Percentiles rank a stretch among this genome's conserved stretches.
Evolutionary conservation across 2,329 filamentous ascomycete genomes (phyloP).

Genomic region (Aspergillus sp.): DNA sequence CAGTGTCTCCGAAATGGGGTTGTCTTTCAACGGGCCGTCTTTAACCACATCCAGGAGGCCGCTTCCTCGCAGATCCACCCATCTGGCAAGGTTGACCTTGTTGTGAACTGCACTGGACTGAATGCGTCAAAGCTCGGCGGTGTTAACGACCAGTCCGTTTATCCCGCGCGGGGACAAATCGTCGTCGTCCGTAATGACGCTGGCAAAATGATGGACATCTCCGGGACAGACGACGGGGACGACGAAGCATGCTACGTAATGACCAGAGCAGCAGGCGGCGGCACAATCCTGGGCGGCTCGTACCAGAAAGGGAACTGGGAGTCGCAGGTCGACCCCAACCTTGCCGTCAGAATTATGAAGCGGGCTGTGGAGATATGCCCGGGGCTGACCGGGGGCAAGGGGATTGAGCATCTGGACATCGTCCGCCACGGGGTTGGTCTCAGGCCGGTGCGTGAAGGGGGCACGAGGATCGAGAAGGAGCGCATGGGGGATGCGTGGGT

Average conservation of each 20-base stretch:
- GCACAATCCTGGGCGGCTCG: conserved; percentile 72
- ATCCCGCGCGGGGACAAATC: conserved; percentile 70
- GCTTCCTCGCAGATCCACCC: conserved; percentile 43
- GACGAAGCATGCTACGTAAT: conserved; percentile 71
- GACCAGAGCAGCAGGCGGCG: conserved; percentile 64
- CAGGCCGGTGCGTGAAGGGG: conserved; percentile 60
- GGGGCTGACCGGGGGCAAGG: conserved; percentile 36
- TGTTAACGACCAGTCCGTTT: conserved; percentile 61
- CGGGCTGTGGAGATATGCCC: conserved; percentile 35
- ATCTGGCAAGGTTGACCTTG: conserved; percentile 48
- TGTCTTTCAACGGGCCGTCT: conserved; percentile 49
- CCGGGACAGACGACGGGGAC: conserved; percentile 60
- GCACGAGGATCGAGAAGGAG: conserved; percentile 67
- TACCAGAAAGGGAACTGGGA: conserved; percentile 72
- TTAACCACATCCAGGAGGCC: conserved; percentile 63
- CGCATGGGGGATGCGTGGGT: conserved; percentile 47
- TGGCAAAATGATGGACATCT: conserved; percentile 56
- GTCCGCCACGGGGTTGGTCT: conserved; percentile 72
- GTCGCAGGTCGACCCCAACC: conserved; percentile 61
- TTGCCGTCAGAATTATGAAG: conserved; percentile 74
- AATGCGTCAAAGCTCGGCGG: conserved; percentile 65
- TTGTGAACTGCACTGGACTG: conserved; percentile 78
- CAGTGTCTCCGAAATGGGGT: conserved; percentile 67
- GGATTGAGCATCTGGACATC: conserved; percentile 60
- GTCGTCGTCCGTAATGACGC: conserved; percentile 71